Evolutionary conservation across 2,329 filamentous ascomycete species (phyloP), one percentile per base, ranked within the genome.

Genomic region (Xenosphaeropsis pyriputrescens): DNA sequence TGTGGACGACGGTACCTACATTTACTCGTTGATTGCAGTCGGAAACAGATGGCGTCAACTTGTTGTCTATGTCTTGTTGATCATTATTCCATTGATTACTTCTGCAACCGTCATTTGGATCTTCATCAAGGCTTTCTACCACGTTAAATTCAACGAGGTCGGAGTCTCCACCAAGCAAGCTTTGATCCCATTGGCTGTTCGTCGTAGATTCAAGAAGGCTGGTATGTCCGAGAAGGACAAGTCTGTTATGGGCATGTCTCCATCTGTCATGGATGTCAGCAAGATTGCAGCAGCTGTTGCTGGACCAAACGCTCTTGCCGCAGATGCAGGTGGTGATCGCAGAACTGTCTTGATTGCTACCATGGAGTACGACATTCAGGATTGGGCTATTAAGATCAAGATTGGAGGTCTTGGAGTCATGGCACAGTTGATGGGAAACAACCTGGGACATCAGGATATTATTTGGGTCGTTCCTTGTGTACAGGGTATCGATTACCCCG

Each of bases 291-390:
- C 19, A n/a, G 19, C 19, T 30, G 19, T n/a, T 26, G 13, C n/a
- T 16, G 35, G 26, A 4, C 18, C 42, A 41, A 5, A 19, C 34
- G 34, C 34, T 6, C 35, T 37, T 14, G 14, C 18, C 18, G 43
- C 41, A 3, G 40, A 45, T 13, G 43, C 40, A 26, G 46, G 43
- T 32, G 40, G 39, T 13, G 54, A 59, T 6, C 51, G 61, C 31
- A 60, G 70, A 12, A 76, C 66, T 26, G 68, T 78, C 2, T 62
- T 79, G 26, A 75, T 80, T 39, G 75, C 72, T 8, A 79, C 75
- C 8, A 78, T 79, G 71, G 75, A 80, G 52, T 80, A 80, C 54
- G 73, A 79, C 43, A 79, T 80, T 43, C 70, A 75, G 36, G 75
- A 80, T 49, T 79, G 75, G 70, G 64, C 58, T 5, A 75, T 79